Evolutionary conservation across 2,329 filamentous ascomycete species (phyloP), one percentile per base, ranked within the genome.

Genomic region (Aspergillus sp.): DNA sequence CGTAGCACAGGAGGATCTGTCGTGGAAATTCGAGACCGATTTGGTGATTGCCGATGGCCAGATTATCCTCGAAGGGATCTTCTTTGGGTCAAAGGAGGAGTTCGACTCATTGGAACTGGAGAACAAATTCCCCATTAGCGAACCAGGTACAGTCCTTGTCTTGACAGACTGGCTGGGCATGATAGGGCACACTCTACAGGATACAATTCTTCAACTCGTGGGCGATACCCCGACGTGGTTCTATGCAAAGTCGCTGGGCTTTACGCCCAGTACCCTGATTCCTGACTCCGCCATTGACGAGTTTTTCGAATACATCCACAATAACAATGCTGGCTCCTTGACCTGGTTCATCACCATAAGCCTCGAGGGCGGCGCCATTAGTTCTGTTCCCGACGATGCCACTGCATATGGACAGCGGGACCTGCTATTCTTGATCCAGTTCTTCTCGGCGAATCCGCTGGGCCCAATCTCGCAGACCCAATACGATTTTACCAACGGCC

Each of bases 401-500:
- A 87, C 85, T 0, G 80, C 85, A 8, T 88, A 85, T 64, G 80
- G 81, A 0, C 85, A 88, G 64, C 81, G 86, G 48, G 83, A 88
- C 75, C 84, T 84, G 11, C 26, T 30, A 0, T 30, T 30, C 26
- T 2, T 30, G 26, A 4, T 11, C 26, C 26, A 30, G 11, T 30
- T 30, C 1, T 30, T 30, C 9, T 11, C 1, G 9, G 26, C 11
- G 3, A 30, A 11, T 0, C 26, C 26, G 1, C 26, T 30, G 26
- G 26, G 26, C 0, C 9, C 2, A 11, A 9, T 30, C 1, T 30
- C 26, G 26, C 26, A 11, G 1, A 30, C 26, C 4, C 26, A 30
- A 30, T 30, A 11, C 9, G 9, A 30, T 11, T 30, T 30, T 3
- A 30, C 26, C 1, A 9, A 30, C 9, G 26, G 26, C 3, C 26